Base-by-base conservation (phyloP, 2,329 filamentous ascomycete species). In the Salinomyces thailandicus region DNA sequence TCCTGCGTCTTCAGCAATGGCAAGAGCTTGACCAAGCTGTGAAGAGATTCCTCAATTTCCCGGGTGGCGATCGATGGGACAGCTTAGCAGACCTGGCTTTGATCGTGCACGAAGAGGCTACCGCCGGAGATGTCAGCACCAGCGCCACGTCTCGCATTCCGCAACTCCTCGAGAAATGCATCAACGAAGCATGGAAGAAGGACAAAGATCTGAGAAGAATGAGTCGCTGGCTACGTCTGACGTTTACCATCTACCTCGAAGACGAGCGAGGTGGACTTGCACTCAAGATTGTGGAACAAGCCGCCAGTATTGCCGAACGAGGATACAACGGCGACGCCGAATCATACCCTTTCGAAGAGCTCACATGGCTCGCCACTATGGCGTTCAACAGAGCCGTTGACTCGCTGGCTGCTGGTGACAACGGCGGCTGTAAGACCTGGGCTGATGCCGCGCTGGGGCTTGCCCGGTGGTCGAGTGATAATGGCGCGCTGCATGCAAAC, bases 211-310 rank as follows among this genome's bases (percentile, higher is more conserved):
- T 67, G 4, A 53, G 57, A 1, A 77, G 75, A 47, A 64, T 93
- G 1, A 73, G 81, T 5, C 81, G 80, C 49, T 93, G 91, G 64
- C 72, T 89, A 31, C 75, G 84, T 1, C 86, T 82, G 48, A 66
- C 91, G 2, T 82, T 89, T 45, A 79, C 82, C 43, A 66, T 76
- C 1, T 71, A 80, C 0, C 60, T 86, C 0, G 63, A 71, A 1
- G 62, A 71, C 4, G 69, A 77, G 31, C 69, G 75, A 14, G 35
- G 18, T 5, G 35, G 35, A 12, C 46, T 55, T 31, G 43, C 43
- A 2, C 36, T 53, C 13, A 49, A 52, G 37, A 66, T 85, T 3
- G 61, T 85, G 5, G 69, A 77, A n/a, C 77, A 85, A 51, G 73
- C 76, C 1, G 66, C 68, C 2, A 55, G 56, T 1, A 66, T 79